Base-by-base conservation (phyloP, 306 rosid species). In the Abrus pulchellus region DNA sequence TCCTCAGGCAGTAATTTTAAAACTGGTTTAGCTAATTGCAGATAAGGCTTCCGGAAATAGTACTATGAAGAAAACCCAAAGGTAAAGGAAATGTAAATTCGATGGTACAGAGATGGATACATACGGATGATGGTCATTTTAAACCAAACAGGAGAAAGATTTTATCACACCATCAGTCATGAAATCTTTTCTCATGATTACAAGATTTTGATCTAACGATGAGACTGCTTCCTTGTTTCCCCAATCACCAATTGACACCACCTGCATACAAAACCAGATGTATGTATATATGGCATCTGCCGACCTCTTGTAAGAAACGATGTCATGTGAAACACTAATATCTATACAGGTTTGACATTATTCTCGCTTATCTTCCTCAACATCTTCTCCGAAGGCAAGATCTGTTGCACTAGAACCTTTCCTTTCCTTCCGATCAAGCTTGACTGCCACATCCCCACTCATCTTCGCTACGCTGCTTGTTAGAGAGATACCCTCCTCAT, bases 341-440 rank as follows among this genome's bases (percentile, higher is more conserved):
- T 74, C 28, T 69, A 74, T 76, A 82, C 86, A 71, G 68, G 68
- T 74, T 30, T 45, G 52, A 20, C 10, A 45, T 80, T 85, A 94
- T 73, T 94, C 98, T 78, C 98, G 90, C 88, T 92, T 94, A 84
- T 94, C 97, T 84, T 94, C 98, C 85, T 94, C 98, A 28, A 85
- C 49, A 85, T 90, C 97, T 83, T 92, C 97, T 44, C 85, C 95
- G 47, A 66, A 85, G 27, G 84, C 53, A 34, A 65, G 87, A 68
- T 90, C 97, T 8, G 88, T 71, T 49, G 86, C 76, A 78, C 77
- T 78, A 3, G 88, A 67, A 11, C 78, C 89, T 79, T 83, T 89
- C 82, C 89, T 86, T 79, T 85, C 89, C 53, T 87, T 87, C 61
- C 86, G 68, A 27, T 87, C 90, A 57, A 85, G 53, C 76, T 86